Evolutionary conservation across 768 basidiomycete genomes (phyloP).

Genomic region (Leccinum sublutescens): DNA sequence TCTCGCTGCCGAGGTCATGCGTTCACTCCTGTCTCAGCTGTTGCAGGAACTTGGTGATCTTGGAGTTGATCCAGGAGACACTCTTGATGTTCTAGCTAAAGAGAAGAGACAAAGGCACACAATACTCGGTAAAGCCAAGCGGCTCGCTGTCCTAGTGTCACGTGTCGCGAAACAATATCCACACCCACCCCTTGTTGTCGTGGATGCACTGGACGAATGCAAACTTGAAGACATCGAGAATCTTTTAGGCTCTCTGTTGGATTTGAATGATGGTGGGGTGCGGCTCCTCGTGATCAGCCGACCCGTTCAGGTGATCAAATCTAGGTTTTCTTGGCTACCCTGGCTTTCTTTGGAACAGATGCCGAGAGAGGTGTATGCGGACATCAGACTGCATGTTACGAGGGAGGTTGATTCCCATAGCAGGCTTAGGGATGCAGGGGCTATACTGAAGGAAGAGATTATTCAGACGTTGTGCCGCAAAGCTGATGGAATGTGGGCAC

Average conservation of each 20-base stretch:
- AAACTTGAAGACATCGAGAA: not conserved
- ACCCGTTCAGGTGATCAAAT: slow-evolving; percentile 7
- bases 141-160: not conserved
- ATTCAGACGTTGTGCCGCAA: not conserved
- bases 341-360: slow-evolving; percentile 4
- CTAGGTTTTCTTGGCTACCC: not conserved
- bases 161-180: not conserved
- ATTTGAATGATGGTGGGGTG: not conserved
- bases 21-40: not conserved
- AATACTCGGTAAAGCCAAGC: not conserved
- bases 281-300: slow-evolving; percentile 10
- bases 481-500: slow-evolving; percentile 13
- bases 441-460: slow-evolving; percentile 8
- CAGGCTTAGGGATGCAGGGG: not conserved
- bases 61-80: not conserved
- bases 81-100: not conserved
- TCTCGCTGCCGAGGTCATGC: not conserved
- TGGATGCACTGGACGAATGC: slow-evolving; percentile 22
- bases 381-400: slow-evolving; percentile 8
- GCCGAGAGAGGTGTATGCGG: slow-evolving; percentile 1
- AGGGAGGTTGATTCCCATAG: slow-evolving; percentile 8
- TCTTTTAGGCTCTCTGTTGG: not conserved
- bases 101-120: not conserved
- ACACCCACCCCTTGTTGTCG: slow-evolving; percentile 1
- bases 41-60: not conserved